Percentiles rank a stretch among this genome's conserved stretches.
phyloP scores from a whole-genome alignment of 768 basidiomycete species.

The Pulveroboletus ravenelii region DNA sequence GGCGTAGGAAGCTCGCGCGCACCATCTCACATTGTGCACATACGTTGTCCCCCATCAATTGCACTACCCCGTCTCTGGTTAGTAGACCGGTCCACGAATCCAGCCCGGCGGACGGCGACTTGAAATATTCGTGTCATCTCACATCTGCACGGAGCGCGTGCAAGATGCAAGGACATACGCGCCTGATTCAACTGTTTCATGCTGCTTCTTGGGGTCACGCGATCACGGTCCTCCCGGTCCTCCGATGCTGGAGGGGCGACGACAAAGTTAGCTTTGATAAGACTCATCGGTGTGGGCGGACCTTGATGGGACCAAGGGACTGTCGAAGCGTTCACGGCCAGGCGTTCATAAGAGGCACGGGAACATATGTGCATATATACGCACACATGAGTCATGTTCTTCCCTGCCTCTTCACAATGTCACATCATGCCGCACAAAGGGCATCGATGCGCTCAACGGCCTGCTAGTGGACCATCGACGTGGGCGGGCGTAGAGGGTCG shows the following conservation, averaged over 20 bases:
- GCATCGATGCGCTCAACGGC: background rate
- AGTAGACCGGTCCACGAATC: background rate
- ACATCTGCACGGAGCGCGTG: constrained; percentile 1
- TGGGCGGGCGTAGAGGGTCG: background rate
- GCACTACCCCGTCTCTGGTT: background rate
- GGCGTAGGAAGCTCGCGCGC: background rate
- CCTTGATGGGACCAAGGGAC: constrained; percentile 1
- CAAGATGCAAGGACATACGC: background rate
- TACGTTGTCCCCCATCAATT: background rate
- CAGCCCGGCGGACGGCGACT: background rate
- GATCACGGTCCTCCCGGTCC: background rate
- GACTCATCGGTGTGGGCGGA: constrained; percentile 10
- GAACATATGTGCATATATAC: background rate
- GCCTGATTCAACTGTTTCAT: background rate
- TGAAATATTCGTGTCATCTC: background rate
- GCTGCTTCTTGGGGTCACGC: background rate
- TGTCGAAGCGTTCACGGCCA: background rate
- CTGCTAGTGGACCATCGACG: background rate
- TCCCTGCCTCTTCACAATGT: background rate
- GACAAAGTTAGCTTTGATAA: constrained; percentile 14
- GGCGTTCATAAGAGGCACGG: background rate
- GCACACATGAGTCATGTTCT: background rate
- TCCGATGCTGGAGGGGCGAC: background rate
- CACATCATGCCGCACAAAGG: background rate
- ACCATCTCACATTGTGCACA: background rate